Base-by-base conservation (phyloP, 106 monocot species). In the Narthecium ossifragum region DNA sequence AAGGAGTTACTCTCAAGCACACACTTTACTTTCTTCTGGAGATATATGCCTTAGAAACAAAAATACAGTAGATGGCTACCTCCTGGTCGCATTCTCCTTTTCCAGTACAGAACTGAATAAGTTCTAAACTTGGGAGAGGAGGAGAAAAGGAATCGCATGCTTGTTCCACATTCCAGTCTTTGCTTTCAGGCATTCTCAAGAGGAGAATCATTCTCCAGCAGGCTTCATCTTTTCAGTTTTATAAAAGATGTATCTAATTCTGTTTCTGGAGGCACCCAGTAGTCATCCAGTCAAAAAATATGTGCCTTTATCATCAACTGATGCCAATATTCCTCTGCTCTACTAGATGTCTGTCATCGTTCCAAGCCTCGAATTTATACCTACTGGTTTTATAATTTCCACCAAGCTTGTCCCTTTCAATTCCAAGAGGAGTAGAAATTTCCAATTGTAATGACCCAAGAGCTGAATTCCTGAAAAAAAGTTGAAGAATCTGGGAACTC, bases 41-140 rank as follows among this genome's bases (percentile, higher is more conserved):
- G n/a, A n/a, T n/a, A n/a, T n/a, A n/a, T n/a, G n/a, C n/a, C n/a
- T n/a, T n/a, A n/a, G n/a, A n/a, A n/a, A n/a, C n/a, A n/a, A n/a
- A n/a, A n/a, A n/a, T n/a, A n/a, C n/a, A n/a, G 20, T 62, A 46
- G 27, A 51, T 78, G 40, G 59, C 49, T 43, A 57, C 48, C 30
- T 22, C 14, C 24, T 31, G 11, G 40, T 57, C 55, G 24, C 52
- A 14, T 45, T 62, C 32, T 62, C 51, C 31, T 59, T 75, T 76
- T 70, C 54, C 46, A 67, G 10, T 31, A 22, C 43, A 63, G 56
- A 74, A 56, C 46, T 78, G 80, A 84, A 78, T 69, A 74, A 71
- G 77, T 81, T 55, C 89, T 74, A 75, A 85, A 85, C 78, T 81
- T 78, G 54, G 61, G 33, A 70, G 68, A 75, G 83, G 80, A 72